A percentile compares a stretch with the other conserved stretches of the same genome.
Conservation (phyloP, 352 stramenopile species). For the Phytophthora podocarpi region DNA sequence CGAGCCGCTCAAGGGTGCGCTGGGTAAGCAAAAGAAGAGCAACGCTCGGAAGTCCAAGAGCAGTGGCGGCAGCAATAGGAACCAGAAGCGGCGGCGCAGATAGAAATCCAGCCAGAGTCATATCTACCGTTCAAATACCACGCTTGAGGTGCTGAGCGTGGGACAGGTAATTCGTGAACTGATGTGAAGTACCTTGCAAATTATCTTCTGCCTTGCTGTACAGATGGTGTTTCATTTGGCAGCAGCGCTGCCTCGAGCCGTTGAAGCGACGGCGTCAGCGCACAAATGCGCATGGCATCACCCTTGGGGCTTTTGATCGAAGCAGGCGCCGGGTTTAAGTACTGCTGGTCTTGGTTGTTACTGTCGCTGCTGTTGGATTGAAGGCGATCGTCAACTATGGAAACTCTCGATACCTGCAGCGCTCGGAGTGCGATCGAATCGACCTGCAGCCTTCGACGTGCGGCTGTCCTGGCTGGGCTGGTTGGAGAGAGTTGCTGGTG, state of each 20-base stretch:
- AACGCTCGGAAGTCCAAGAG: conserved; percentile 36
- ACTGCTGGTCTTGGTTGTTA: not conserved
- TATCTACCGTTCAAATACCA: not conserved
- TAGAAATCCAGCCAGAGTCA: conserved; percentile 10
- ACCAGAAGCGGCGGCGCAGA: conserved; percentile 56
- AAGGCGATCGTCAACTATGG: not conserved
- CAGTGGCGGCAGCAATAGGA: conserved; percentile 36
- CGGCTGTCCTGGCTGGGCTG: conserved; percentile 4
- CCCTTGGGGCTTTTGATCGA: conserved; percentile 5
- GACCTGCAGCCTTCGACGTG: conserved; percentile 23
- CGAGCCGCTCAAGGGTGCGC: conserved; percentile 57
- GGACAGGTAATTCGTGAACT: conserved; percentile 21
- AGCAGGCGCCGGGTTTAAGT: not conserved
- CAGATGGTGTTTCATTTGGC: conserved; percentile 1
- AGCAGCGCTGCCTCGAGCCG: conserved; percentile 22
- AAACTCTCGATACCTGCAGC: conserved; percentile 24
- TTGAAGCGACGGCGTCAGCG: conserved; percentile 15
- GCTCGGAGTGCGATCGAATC: conserved; percentile 27
- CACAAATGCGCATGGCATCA: conserved; percentile 3
- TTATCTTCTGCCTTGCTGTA: conserved; percentile 11
- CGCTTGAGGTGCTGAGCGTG: not conserved
- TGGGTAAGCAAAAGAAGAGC: conserved; percentile 48
- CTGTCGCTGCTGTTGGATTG: not conserved
- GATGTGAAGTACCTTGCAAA: not conserved
- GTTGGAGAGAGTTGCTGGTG: not conserved